Conservation (phyloP, 2,329 filamentous ascomycete genomes). For the Camillea tinctor region DNA sequence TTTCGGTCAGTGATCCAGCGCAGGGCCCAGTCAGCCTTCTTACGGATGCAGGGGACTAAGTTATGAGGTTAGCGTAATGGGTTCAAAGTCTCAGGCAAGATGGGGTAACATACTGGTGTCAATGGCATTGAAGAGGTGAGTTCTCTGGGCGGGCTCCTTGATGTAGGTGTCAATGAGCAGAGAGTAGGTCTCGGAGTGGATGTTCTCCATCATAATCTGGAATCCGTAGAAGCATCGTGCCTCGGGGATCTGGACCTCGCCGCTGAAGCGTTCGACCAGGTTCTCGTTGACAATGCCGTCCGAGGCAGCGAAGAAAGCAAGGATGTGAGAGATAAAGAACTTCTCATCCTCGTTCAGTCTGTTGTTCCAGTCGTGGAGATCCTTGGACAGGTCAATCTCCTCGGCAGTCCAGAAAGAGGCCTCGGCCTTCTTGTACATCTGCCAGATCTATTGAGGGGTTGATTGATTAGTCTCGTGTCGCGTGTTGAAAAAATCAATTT, state of each 20-base stretch:
- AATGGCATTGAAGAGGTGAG: slow-evolving; percentile 96
- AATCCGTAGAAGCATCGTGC: slow-evolving; percentile 99
- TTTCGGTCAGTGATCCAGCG: slow-evolving; percentile 91
- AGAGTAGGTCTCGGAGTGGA: slow-evolving; percentile 99
- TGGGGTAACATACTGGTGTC: slow-evolving; percentile 73
- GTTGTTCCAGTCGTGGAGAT: slow-evolving; percentile 99
- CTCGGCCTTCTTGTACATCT: slow-evolving; percentile 99
- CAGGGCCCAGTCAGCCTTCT: slow-evolving; percentile 98
- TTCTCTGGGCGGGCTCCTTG: slow-evolving; percentile 92
- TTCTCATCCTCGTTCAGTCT: slow-evolving; percentile 93
- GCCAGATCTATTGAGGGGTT: slow-evolving; percentile 75
- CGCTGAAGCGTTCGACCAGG: slow-evolving; percentile 94
- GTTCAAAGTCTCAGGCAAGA: neutral
- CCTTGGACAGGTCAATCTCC: slow-evolving; percentile 98
- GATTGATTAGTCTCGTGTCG: slow-evolving; percentile 37
- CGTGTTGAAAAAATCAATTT: slow-evolving; percentile 49
- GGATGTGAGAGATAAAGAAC: slow-evolving; percentile 97
- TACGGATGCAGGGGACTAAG: slow-evolving; percentile 88
- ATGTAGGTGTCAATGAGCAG: slow-evolving; percentile 99
- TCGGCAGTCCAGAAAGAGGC: slow-evolving; percentile 99
- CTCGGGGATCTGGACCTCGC: slow-evolving; percentile 94
- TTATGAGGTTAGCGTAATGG: slow-evolving; percentile 18
- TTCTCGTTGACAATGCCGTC: slow-evolving; percentile 99
- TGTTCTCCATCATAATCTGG: slow-evolving; percentile 99
- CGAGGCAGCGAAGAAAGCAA: slow-evolving; percentile 98